phyloP scores from a whole-genome alignment of 169 alveolate species.

The Plasmodium gaboni region DNA sequence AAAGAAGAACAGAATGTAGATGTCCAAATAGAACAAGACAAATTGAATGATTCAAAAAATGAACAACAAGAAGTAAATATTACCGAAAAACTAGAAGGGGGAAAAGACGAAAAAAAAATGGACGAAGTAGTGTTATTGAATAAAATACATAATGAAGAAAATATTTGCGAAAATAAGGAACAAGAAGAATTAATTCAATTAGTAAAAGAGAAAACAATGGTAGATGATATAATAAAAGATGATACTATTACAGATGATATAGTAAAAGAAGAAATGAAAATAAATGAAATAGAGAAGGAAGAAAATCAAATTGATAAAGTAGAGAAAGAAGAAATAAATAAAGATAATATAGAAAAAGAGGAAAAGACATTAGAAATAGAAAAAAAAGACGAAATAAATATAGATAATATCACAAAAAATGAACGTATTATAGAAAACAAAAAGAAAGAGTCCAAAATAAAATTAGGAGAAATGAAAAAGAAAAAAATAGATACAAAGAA shows the following conservation, averaged over 20 bases:
- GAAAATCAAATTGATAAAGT: neutral
- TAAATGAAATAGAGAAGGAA: neutral
- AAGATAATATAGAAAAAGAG: slow-evolving; percentile 6
- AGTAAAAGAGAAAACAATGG: too few species aligned
- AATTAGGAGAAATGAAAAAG: slow-evolving; percentile 35
- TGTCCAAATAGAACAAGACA: neutral
- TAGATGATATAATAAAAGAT: too few species aligned
- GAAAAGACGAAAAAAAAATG: neutral
- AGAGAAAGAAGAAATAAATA: neutral
- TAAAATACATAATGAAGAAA: neutral
- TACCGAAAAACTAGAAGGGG: neutral
- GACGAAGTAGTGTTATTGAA: neutral
- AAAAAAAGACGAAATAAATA: neutral
- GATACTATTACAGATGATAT: too few species aligned
- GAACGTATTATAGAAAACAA: neutral
- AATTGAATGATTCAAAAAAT: neutral
- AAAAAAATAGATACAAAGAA: slow-evolving; percentile 32
- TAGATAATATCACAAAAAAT: neutral
- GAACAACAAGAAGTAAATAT: neutral
- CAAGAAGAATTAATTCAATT: too few species aligned
- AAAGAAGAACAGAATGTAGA: neutral
- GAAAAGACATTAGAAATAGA: neutral
- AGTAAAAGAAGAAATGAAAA: neutral
- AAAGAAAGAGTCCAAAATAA: slow-evolving; percentile 8
- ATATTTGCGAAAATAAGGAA: neutral